Evolutionary conservation across 306 rosid species (phyloP).

Genomic region (Cucurbita moschata): DNA sequence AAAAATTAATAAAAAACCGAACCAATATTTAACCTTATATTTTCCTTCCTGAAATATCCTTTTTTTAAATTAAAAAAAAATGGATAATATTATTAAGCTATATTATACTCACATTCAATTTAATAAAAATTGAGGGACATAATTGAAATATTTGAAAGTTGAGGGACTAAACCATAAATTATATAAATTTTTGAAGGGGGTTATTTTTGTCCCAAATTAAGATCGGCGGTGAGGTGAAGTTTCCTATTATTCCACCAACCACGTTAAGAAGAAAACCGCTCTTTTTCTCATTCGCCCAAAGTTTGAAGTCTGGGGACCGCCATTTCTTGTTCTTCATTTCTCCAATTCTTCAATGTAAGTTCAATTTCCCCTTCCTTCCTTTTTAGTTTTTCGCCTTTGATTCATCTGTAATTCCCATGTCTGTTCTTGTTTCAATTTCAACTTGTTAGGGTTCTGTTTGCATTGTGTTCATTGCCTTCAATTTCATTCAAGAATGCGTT

Average conservation of each 20-base stretch:
- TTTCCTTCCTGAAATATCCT: no score
- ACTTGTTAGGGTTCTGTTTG: not conserved
- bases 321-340: not conserved
- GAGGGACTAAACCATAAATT: not conserved
- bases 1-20: no score
- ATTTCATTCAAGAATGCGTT: not conserved
- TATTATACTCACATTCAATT: no score
- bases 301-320: not conserved
- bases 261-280: not conserved
- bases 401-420: not conserved
- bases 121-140: not conserved
- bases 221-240: not conserved
- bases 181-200: not conserved
- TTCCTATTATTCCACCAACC: not conserved
- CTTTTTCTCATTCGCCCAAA: not conserved
- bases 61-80: no score
- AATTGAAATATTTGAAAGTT: rapidly evolving
- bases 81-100: no score
- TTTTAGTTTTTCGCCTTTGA: not conserved
- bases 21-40: no score
- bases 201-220: not conserved
- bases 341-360: not conserved
- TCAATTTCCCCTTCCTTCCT: not conserved
- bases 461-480: not conserved
- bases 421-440: not conserved